phyloP scores from a whole-genome alignment of 1,284 basidiomycete species.

The Ustilago cynodontis region DNA sequence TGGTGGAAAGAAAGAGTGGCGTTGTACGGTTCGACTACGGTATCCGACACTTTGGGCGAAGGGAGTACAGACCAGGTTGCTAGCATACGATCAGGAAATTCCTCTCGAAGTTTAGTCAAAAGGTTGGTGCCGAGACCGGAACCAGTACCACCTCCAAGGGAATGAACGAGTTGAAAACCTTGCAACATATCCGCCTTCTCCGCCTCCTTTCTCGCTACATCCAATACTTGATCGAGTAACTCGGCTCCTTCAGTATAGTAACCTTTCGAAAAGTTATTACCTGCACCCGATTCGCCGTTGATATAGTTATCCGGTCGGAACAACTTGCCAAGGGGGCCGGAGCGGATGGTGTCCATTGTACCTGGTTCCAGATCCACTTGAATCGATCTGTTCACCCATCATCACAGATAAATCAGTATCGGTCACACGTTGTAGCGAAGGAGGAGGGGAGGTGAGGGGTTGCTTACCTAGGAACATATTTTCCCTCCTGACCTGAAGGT shows the following conservation, averaged over 20 bases:
- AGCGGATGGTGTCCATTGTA: slow-evolving; percentile 80
- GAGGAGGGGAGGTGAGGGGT: too few species aligned
- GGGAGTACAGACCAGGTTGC: slow-evolving; percentile 92
- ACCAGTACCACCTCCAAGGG: slow-evolving; percentile 84
- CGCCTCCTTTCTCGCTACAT: slow-evolving; percentile 70
- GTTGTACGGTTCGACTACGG: slow-evolving; percentile 95
- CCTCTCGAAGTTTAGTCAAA: slow-evolving; percentile 69
- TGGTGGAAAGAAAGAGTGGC: slow-evolving; percentile 89
- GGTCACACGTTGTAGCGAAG: too few species aligned
- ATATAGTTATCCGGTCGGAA: slow-evolving; percentile 88
- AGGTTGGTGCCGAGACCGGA: slow-evolving; percentile 64
- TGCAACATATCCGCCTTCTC: slow-evolving; percentile 88
- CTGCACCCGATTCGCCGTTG: slow-evolving; percentile 77
- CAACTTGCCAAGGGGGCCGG: slow-evolving; percentile 78
- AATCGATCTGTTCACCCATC: slow-evolving; percentile 83
- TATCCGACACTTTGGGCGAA: slow-evolving; percentile 93
- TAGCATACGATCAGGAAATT: slow-evolving; percentile 81
- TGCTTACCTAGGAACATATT: slow-evolving; percentile 67
- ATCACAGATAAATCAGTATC: not conserved
- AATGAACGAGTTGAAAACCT: slow-evolving; percentile 93
- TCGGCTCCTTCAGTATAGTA: slow-evolving; percentile 77
- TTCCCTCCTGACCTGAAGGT: slow-evolving; percentile 62
- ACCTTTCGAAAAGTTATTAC: slow-evolving; percentile 92
- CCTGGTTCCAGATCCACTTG: slow-evolving; percentile 90
- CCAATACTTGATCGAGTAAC: slow-evolving; percentile 85